phyloP scores from a whole-genome alignment of 805 yeast genomes.

The Kluyveromyces wickerhamii region DNA sequence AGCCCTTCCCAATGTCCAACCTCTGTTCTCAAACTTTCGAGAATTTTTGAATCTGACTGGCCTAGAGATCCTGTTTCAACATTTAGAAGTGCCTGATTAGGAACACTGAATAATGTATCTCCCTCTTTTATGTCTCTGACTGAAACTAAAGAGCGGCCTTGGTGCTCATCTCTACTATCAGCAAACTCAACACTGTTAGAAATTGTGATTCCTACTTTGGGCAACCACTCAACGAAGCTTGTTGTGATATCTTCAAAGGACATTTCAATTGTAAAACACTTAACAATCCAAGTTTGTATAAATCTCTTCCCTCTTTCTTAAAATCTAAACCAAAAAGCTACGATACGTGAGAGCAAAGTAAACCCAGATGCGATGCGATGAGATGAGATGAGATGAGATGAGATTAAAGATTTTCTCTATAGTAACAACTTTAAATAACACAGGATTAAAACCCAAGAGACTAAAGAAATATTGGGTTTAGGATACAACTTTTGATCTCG shows the following conservation, averaged over 20 bases:
- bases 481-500: too few species aligned
- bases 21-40: constrained; percentile 31
- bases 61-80: constrained; percentile 47
- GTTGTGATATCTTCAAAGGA: constrained; percentile 30
- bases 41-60: constrained; percentile 26
- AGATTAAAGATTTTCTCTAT: too few species aligned
- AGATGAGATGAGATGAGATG: too few species aligned
- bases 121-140: constrained; percentile 47
- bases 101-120: constrained; percentile 63
- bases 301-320: too few species aligned
- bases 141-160: constrained; percentile 79
- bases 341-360: too few species aligned
- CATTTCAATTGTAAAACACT: constrained; percentile 8
- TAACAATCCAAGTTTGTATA: too few species aligned
- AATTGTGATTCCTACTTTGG: constrained; percentile 27
- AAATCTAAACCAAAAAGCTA: too few species aligned
- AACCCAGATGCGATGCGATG: too few species aligned
- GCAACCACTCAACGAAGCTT: constrained; percentile 40
- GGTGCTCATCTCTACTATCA: constrained; percentile 50
- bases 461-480: too few species aligned
- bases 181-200: constrained; percentile 50
- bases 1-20: constrained; percentile 70
- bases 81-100: constrained; percentile 49
- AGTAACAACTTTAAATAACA: too few species aligned
- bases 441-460: too few species aligned